These are phyloP conservation scores for Populus hybrid DNA, from an alignment of 441 rosid species.

Conservation along the genomic window DNA sequence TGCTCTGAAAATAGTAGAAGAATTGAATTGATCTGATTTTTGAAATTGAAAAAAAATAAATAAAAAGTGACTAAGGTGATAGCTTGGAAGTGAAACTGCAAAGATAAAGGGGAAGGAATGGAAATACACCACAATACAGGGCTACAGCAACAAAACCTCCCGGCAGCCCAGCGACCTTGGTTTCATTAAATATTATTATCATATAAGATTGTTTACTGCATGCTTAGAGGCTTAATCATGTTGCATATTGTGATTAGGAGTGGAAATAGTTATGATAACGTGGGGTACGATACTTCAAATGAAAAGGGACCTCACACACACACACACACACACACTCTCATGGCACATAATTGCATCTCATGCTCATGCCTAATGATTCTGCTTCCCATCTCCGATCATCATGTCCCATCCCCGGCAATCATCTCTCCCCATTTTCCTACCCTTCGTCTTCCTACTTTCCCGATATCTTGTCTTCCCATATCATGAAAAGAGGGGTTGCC, in stretches of 20 bases:
- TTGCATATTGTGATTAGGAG: neutral
- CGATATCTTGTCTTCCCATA: neutral
- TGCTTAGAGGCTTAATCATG: neutral
- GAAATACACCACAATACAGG: neutral
- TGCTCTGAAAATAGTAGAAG: too few relatives aligned
- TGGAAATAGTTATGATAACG: neutral
- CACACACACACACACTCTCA: slow-evolving; percentile 29
- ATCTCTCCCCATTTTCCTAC: slow-evolving; percentile 13
- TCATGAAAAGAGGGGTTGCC: too few relatives aligned
- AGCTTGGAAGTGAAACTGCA: neutral
- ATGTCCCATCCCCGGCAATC: slow-evolving; percentile 28
- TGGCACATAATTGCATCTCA: slow-evolving; percentile 56
- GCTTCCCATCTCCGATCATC: slow-evolving; percentile 48
- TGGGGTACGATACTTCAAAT: neutral
- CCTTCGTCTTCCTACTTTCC: slow-evolving; percentile 16
- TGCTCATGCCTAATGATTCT: slow-evolving; percentile 73
- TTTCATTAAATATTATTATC: neutral
- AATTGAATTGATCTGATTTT: too few relatives aligned
- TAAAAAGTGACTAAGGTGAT: too few relatives aligned
- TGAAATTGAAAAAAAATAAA: too few relatives aligned
- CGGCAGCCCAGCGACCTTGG: neutral
- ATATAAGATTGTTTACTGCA: neutral
- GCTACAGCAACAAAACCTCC: neutral
- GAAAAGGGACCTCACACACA: neutral
- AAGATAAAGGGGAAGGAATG: neutral